Evolutionary conservation across 169 alveolate species (phyloP).

Genomic region (Babesia ovata): DNA sequence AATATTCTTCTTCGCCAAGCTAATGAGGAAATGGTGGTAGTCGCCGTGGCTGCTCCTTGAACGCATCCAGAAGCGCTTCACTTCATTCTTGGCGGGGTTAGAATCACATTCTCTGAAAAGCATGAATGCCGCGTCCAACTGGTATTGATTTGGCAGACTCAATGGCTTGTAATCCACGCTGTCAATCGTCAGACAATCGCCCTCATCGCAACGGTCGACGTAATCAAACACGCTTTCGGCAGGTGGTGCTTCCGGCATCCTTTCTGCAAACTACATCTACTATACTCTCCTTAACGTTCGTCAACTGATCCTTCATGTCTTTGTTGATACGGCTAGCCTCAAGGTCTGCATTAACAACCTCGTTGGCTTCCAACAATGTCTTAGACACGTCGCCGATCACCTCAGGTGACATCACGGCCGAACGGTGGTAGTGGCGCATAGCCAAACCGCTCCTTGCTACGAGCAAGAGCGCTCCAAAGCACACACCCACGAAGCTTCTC

Average conservation of each 20-base stretch:
- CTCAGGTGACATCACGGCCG: constrained; percentile 3
- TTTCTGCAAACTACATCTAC: constrained; percentile 14
- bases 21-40: constrained; percentile 24
- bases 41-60: constrained; percentile 18
- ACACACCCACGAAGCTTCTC: background rate
- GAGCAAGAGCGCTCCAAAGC: background rate
- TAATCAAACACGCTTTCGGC: constrained; percentile 13
- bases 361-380: background rate
- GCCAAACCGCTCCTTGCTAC: background rate
- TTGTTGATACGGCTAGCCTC: background rate
- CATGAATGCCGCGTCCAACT: constrained; percentile 48
- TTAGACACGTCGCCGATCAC: constrained; percentile 2
- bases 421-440: constrained; percentile 9
- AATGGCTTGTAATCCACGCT: constrained; percentile 20
- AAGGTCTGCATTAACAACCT: background rate
- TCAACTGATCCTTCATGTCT: constrained; percentile 2
- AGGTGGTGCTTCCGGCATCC: constrained; percentile 14
- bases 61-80: constrained; percentile 8
- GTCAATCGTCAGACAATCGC: constrained; percentile 46
- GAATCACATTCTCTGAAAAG: constrained; percentile 43
- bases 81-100: constrained; percentile 10
- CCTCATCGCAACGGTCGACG: constrained; percentile 38
- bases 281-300: background rate
- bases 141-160: constrained; percentile 40
- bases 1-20: background rate